Percentiles rank a stretch among this genome's conserved stretches.
These are phyloP conservation scores for Tetracladium maxilliforme DNA, from an alignment of 2,329 filamentous ascomycete genomes.

Conservation along the genomic window DNA sequence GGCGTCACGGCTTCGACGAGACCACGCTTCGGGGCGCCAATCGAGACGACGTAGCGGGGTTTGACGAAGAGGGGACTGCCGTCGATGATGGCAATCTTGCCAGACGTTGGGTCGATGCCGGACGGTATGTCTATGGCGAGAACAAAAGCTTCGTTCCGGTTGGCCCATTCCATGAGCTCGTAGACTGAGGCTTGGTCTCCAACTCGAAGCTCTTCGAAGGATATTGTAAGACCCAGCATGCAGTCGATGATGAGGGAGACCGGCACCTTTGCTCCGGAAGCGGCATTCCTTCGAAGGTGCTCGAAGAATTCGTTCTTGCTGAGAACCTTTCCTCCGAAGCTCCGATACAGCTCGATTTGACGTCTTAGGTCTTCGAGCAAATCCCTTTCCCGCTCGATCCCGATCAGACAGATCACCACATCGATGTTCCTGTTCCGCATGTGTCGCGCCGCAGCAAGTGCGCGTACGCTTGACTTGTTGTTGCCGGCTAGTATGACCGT, in stretches of 20 bases:
- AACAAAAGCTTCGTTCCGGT: conserved; percentile 69
- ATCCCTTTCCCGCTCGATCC: conserved; percentile 69
- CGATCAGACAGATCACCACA: conserved; percentile 71
- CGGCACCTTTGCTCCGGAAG: too few species aligned
- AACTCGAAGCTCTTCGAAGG: conserved; percentile 76
- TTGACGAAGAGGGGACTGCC: conserved; percentile 67
- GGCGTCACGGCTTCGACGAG: conserved; percentile 48
- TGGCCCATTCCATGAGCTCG: conserved; percentile 87
- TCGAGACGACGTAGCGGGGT: conserved; percentile 67
- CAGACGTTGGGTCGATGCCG: conserved; percentile 68
- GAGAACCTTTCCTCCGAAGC: conserved; percentile 62
- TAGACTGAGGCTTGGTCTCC: conserved; percentile 75
- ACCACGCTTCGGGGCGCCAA: conserved; percentile 78
- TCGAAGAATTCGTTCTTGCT: conserved; percentile 47
- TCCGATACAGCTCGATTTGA: conserved; percentile 73
- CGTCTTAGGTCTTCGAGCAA: conserved; percentile 66
- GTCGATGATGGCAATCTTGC: conserved; percentile 52
- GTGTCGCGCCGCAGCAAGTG: conserved; percentile 74
- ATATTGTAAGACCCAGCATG: conserved; percentile 70
- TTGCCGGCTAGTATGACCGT: conserved; percentile 81
- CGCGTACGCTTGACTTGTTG: conserved; percentile 74
- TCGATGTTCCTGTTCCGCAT: conserved; percentile 71
- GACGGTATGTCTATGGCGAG: conserved; percentile 85
- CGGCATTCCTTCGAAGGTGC: too few species aligned
- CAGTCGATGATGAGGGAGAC: conserved; percentile 81